A percentile compares a stretch with the other conserved stretches of the same genome.
These are phyloP conservation scores for Penicillium chermesinum DNA, from an alignment of 495 filamentous ascomycete species.

Conservation along the genomic window DNA sequence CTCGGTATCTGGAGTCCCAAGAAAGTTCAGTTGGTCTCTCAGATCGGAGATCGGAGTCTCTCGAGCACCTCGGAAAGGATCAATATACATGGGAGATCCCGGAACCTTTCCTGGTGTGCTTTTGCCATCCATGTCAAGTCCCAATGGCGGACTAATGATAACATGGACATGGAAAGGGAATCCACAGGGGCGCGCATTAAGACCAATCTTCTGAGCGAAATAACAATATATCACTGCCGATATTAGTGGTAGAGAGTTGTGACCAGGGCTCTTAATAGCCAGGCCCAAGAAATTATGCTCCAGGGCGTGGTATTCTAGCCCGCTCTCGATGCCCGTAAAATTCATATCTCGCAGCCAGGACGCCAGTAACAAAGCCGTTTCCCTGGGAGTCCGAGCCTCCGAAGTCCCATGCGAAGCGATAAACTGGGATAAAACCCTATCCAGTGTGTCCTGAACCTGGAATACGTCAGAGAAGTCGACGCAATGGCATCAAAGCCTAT, in stretches of 20 bases:
- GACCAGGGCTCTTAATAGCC: conserved; percentile 51
- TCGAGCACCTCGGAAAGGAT: conserved; percentile 67
- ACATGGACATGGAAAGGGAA: conserved; percentile 79
- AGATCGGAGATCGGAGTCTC: conserved; percentile 61
- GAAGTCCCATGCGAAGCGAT: conserved; percentile 44
- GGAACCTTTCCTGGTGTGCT: conserved; percentile 35
- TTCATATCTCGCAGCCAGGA: conserved; percentile 59
- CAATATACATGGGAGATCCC: conserved; percentile 66
- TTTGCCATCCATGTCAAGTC: conserved; percentile 61
- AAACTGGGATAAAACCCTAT: conserved; percentile 55
- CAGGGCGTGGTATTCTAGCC: conserved; percentile 66
- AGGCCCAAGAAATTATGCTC: conserved; percentile 83
- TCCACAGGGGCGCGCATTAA: conserved; percentile 67
- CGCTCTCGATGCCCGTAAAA: conserved; percentile 60
- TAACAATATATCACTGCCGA: conserved; percentile 70
- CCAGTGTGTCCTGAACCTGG: conserved; percentile 57
- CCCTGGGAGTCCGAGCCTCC: conserved; percentile 48
- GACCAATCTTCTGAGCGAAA: conserved; percentile 57
- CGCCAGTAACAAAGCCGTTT: conserved; percentile 63
- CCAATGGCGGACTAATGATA: conserved; percentile 55
- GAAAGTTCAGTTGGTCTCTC: conserved; percentile 51
- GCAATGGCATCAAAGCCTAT: not conserved
- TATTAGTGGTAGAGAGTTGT: conserved; percentile 73
- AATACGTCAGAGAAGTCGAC: conserved; percentile 7
- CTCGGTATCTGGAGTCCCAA: conserved; percentile 53